Conservation (phyloP, 2,329 filamentous ascomycete species). For the Tricladium varicosporioides region DNA sequence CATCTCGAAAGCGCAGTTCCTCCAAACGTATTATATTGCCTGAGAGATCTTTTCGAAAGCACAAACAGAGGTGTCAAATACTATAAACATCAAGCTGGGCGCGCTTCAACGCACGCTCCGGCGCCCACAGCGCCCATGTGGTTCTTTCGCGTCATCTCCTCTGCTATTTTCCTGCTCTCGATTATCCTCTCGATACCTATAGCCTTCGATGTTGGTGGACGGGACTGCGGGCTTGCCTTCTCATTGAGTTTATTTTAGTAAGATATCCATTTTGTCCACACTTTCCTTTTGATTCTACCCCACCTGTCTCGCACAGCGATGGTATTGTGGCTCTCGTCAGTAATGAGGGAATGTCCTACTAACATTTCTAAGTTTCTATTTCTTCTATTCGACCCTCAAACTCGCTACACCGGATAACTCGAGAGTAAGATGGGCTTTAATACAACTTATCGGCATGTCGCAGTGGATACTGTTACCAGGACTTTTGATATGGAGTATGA, state of each 20-base stretch:
- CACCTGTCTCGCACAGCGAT: not conserved
- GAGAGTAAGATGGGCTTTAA: constrained; percentile 68
- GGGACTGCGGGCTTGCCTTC: constrained; percentile 90
- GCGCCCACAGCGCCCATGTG: constrained; percentile 66
- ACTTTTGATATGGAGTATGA: constrained; percentile 91
- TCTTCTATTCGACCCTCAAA: constrained; percentile 78
- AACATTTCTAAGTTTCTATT: constrained; percentile 62
- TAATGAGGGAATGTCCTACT: not conserved
- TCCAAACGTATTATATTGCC: not conserved
- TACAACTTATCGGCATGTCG: constrained; percentile 66
- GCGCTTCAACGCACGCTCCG: constrained; percentile 46
- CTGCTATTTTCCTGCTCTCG: constrained; percentile 81
- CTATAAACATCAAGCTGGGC: constrained; percentile 28
- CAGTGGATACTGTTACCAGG: constrained; percentile 87
- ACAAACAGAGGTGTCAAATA: constrained; percentile 2
- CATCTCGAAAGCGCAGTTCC: not conserved
- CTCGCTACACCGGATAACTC: constrained; percentile 78
- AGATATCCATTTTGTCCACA: not conserved
- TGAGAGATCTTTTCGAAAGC: constrained; percentile 2
- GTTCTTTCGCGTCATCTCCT: constrained; percentile 77
- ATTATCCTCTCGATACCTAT: constrained; percentile 95
- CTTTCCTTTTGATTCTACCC: not conserved
- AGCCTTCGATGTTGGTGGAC: constrained; percentile 95
- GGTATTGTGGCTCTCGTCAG: not conserved
- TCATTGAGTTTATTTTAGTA: constrained; percentile 76